These are phyloP conservation scores for Didymella glomerata DNA, from an alignment of 2,329 filamentous ascomycete genomes.

Conservation along the genomic window DNA sequence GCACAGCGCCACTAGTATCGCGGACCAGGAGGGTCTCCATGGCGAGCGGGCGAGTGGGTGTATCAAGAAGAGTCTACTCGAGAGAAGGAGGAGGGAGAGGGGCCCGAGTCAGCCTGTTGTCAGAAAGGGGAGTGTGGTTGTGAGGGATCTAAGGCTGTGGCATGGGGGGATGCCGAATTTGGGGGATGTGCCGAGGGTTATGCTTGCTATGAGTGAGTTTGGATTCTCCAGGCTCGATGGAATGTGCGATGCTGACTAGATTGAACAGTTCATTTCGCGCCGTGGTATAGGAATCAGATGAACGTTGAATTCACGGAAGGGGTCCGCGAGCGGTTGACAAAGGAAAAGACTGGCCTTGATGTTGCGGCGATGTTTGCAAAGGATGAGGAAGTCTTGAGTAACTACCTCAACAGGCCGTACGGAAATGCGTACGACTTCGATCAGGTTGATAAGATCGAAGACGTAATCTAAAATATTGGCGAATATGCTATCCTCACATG, in stretches of 20 bases:
- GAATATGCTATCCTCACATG: too few species aligned
- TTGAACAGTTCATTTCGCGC: background rate
- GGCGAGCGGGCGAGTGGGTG: background rate
- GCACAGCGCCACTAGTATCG: background rate
- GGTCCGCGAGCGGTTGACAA: background rate
- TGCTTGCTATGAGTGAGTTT: background rate
- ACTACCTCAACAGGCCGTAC: conserved; percentile 47
- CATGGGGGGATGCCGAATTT: background rate
- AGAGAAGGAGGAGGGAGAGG: background rate
- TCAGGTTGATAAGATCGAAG: conserved; percentile 52
- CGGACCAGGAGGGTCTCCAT: background rate
- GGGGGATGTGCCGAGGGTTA: background rate
- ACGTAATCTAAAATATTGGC: too few species aligned
- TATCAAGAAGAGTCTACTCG: background rate
- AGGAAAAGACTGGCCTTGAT: background rate
- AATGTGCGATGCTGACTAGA: background rate
- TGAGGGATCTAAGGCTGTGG: background rate
- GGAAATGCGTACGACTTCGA: conserved; percentile 71
- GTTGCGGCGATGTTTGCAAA: background rate
- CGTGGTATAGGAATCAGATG: background rate
- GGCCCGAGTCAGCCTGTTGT: background rate
- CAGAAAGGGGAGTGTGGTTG: background rate
- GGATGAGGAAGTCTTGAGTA: background rate
- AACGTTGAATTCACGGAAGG: background rate
- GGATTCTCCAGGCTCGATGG: background rate